A percentile compares a stretch with the other conserved stretches of the same genome.
phyloP scores from a whole-genome alignment of 1,139 yeast genomes.

The Pneumocystis sp. region DNA sequence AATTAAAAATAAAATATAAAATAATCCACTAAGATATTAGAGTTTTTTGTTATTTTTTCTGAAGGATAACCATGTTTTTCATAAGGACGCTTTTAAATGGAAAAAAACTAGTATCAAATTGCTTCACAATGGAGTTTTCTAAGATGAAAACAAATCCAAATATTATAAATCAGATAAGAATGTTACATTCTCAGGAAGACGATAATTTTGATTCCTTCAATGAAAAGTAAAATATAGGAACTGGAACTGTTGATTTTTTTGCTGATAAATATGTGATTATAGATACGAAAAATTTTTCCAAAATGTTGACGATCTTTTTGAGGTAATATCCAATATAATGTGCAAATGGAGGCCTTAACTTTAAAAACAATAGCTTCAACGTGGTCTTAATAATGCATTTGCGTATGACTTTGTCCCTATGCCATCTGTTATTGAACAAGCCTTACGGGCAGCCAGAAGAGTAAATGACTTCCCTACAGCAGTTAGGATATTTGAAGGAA shows the following conservation, averaged over 20 bases:
- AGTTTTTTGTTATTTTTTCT: background rate
- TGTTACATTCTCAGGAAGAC: constrained; percentile 55
- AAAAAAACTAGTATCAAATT: background rate
- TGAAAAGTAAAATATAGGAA: constrained; percentile 25
- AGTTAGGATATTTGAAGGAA: constrained; percentile 83
- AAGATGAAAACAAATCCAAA: background rate
- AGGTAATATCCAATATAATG: constrained; percentile 43
- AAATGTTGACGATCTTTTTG: constrained; percentile 93
- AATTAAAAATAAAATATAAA: no score
- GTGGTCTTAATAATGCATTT: constrained; percentile 90
- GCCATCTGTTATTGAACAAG: constrained; percentile 89
- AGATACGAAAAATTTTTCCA: constrained; percentile 94
- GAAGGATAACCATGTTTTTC: background rate
- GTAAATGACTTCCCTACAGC: constrained; percentile 98
- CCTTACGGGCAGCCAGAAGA: constrained; percentile 95
- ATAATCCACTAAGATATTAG: no score
- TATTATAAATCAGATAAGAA: background rate
- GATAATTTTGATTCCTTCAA: constrained; percentile 95
- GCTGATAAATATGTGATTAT: background rate
- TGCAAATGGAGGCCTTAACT: background rate
- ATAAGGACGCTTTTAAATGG: background rate
- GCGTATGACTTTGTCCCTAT: constrained; percentile 98
- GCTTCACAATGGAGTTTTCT: background rate
- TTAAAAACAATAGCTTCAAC: constrained; percentile 19
- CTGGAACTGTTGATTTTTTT: background rate